Evolutionary conservation across 306 rosid genomes (phyloP).

Genomic region (Cucurbita ficifolia): DNA sequence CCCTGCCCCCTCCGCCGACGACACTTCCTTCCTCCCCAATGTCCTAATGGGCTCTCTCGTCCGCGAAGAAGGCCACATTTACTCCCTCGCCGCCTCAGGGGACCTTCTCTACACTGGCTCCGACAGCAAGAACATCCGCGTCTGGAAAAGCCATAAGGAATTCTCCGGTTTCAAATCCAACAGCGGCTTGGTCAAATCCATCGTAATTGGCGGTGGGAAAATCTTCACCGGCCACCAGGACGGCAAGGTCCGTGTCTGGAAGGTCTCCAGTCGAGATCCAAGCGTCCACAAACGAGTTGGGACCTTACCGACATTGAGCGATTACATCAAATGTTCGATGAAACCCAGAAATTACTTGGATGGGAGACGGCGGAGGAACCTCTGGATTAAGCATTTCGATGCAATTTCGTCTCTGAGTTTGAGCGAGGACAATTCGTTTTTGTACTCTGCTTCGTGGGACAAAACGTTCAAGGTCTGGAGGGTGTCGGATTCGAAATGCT

Average conservation of each 20-base stretch:
- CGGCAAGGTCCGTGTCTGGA: conserved; percentile 80
- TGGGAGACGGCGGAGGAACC: conserved; percentile 28
- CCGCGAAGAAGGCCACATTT: conserved; percentile 85
- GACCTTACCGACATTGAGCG: conserved; percentile 46
- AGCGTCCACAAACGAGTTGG: conserved; percentile 40
- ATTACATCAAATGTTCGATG: conserved; percentile 51
- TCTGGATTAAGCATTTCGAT: conserved; percentile 72
- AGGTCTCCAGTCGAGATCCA: conserved; percentile 21
- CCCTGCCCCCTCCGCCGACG: background rate
- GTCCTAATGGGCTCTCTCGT: conserved; percentile 59
- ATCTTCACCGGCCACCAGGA: conserved; percentile 86
- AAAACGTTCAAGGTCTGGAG: conserved; percentile 81
- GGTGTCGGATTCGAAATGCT: conserved; percentile 48
- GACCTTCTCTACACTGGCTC: conserved; percentile 72
- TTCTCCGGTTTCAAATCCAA: conserved; percentile 54
- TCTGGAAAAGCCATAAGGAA: conserved; percentile 75
- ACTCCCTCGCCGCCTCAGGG: conserved; percentile 61
- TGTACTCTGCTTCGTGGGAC: conserved; percentile 91
- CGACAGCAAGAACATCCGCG: conserved; percentile 83
- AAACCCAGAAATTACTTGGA: conserved; percentile 71
- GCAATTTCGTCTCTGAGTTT: conserved; percentile 60
- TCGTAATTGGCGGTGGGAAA: conserved; percentile 31
- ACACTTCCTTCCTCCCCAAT: conserved; percentile 7
- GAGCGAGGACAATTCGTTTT: conserved; percentile 38
- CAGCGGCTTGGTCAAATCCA: conserved; percentile 71